Conservation (phyloP, 2,329 filamentous ascomycete species). For the Herpotrichia juniperi region DNA sequence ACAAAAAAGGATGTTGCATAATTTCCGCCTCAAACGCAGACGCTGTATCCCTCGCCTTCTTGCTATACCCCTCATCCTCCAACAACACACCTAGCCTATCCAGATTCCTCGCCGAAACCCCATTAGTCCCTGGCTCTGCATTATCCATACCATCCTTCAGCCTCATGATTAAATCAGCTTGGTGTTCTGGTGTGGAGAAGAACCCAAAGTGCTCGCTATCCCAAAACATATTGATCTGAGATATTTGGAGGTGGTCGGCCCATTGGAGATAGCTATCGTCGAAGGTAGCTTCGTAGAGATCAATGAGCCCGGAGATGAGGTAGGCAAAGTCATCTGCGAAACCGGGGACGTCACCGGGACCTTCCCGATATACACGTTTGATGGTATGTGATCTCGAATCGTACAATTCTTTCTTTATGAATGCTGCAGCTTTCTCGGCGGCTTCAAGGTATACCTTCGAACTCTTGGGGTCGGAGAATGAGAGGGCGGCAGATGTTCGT, state of each 20-base stretch:
- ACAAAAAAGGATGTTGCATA: slow-evolving; percentile 91
- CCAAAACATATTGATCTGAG: slow-evolving; percentile 79
- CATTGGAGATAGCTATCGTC: slow-evolving; percentile 78
- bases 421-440: slow-evolving; percentile 72
- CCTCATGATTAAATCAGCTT: slow-evolving; percentile 76
- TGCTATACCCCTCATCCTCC: slow-evolving; percentile 67
- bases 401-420: slow-evolving; percentile 77
- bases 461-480: slow-evolving; percentile 62
- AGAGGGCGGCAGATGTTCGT: slow-evolving; percentile 72
- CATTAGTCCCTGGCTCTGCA: slow-evolving; percentile 87
- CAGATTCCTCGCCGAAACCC: slow-evolving; percentile 84
- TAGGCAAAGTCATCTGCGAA: slow-evolving; percentile 98
- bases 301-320: slow-evolving; percentile 79
- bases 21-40: slow-evolving; percentile 90
- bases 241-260: slow-evolving; percentile 80
- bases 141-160: slow-evolving; percentile 97
- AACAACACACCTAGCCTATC: slow-evolving; percentile 77
- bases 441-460: slow-evolving; percentile 67
- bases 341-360: slow-evolving; percentile 68
- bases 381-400: slow-evolving; percentile 66
- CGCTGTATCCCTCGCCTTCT: slow-evolving; percentile 74
- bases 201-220: slow-evolving; percentile 69
- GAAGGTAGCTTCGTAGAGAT: slow-evolving; percentile 82
- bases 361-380: slow-evolving; percentile 75
- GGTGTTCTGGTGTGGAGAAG: slow-evolving; percentile 70